These are phyloP conservation scores for Phytophthora ramorum DNA, from an alignment of 352 stramenopile species.

Conservation along the genomic window DNA sequence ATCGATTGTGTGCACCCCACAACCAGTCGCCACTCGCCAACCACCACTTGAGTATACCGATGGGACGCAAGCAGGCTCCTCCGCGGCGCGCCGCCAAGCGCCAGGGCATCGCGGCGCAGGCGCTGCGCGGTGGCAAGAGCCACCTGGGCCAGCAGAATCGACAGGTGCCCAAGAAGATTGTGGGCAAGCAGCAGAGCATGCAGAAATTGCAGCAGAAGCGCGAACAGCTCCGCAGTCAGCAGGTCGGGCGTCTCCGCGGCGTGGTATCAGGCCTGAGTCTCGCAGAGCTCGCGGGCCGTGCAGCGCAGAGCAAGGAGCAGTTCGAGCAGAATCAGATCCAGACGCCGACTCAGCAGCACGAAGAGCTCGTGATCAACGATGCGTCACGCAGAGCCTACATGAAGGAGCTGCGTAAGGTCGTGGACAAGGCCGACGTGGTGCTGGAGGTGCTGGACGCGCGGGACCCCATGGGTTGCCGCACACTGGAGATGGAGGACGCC, in stretches of 20 bases:
- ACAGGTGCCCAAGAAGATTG: conserved; percentile 37
- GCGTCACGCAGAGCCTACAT: conserved; percentile 95
- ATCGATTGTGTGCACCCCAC: too few species aligned
- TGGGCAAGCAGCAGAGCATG: conserved; percentile 54
- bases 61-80: conserved; percentile 33
- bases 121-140: conserved; percentile 28
- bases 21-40: conserved; percentile 9
- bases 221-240: conserved; percentile 64
- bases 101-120: conserved; percentile 33
- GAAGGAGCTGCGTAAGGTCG: conserved; percentile 96
- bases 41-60: conserved; percentile 8
- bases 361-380: conserved; percentile 76
- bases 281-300: conserved; percentile 57
- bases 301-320: conserved; percentile 46
- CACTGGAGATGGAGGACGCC: conserved; percentile 93
- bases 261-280: conserved; percentile 48
- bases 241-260: conserved; percentile 53
- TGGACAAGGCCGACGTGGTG: conserved; percentile 97
- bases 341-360: conserved; percentile 11
- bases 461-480: conserved; percentile 95
- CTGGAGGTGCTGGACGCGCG: conserved; percentile 98
- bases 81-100: conserved; percentile 38
- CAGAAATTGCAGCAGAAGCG: conserved; percentile 68
- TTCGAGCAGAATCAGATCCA: conserved; percentile 49
- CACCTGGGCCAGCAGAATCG: conserved; percentile 33